Percentiles rank a stretch among this genome's conserved stretches.
phyloP scores from a whole-genome alignment of 257 asterid genomes.

The Ocimum tenuiflorum region DNA sequence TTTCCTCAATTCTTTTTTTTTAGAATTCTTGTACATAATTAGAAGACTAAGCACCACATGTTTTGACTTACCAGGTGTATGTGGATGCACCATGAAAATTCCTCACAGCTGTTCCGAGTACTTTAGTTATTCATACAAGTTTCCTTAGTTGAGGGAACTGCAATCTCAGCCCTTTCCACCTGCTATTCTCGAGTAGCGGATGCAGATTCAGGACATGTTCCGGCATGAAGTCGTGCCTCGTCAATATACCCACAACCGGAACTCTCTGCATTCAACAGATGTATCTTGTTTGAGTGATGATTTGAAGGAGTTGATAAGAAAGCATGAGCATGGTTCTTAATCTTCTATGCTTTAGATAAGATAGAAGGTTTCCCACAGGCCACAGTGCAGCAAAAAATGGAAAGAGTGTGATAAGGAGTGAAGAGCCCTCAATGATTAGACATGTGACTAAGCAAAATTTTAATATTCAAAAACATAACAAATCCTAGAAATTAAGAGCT shows the following conservation, averaged over 20 bases:
- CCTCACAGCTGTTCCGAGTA: neutral
- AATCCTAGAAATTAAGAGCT: no score
- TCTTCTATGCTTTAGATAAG: neutral
- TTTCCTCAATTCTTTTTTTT: no score
- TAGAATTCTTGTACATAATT: neutral
- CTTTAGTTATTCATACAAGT: neutral
- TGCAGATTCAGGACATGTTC: conserved; percentile 54
- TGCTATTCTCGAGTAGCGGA: conserved; percentile 42
- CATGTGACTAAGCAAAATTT: no score
- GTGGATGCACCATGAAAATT: neutral
- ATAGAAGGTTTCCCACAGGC: no score
- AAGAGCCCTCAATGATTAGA: no score
- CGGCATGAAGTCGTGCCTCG: conserved; percentile 89
- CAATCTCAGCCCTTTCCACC: conserved; percentile 65
- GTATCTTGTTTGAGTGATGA: neutral
- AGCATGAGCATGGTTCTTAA: neutral
- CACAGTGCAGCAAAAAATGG: no score
- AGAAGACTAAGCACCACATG: neutral
- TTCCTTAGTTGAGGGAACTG: conserved; percentile 35
- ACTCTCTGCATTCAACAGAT: conserved; percentile 43
- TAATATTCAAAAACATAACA: no score
- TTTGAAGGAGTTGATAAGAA: no score
- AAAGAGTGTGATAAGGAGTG: no score
- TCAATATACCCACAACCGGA: conserved; percentile 82
- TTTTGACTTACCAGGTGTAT: neutral